These are phyloP conservation scores for Solanum boliviense DNA, from an alignment of 257 asterid genomes.

Conservation along the genomic window DNA sequence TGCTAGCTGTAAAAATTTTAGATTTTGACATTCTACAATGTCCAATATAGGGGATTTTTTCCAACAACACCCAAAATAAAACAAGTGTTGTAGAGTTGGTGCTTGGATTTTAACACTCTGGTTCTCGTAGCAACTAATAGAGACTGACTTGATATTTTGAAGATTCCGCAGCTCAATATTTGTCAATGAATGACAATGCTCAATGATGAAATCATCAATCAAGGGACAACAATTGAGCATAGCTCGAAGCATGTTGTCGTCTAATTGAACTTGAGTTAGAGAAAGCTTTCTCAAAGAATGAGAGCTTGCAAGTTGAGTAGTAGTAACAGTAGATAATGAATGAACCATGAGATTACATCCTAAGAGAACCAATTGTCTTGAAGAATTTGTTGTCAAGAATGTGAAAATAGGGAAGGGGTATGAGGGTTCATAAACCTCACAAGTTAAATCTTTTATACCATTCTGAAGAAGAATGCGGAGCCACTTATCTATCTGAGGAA, in stretches of 20 bases:
- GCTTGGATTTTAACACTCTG: background rate
- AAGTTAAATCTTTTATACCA: background rate
- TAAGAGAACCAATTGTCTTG: background rate
- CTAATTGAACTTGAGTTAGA: background rate
- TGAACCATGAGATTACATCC: background rate
- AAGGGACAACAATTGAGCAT: background rate
- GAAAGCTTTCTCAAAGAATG: background rate
- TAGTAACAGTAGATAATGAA: background rate
- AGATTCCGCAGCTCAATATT: background rate
- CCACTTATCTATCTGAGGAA: background rate
- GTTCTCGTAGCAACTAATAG: background rate
- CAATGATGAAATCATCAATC: background rate
- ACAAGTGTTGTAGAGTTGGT: background rate
- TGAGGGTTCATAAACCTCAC: background rate
- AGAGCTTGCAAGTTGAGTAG: background rate
- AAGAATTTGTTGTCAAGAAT: background rate
- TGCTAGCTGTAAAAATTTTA: background rate
- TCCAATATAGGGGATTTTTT: background rate
- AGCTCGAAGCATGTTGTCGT: background rate
- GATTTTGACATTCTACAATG: background rate
- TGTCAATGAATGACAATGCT: background rate
- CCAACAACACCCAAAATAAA: background rate
- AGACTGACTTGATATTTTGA: background rate
- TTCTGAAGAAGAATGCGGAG: background rate
- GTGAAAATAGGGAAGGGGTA: background rate